A percentile compares a stretch with the other conserved stretches of the same genome.
Evolutionary conservation across 2,329 filamentous ascomycete genomes (phyloP).

Genomic region (Cladosporium sp.): DNA sequence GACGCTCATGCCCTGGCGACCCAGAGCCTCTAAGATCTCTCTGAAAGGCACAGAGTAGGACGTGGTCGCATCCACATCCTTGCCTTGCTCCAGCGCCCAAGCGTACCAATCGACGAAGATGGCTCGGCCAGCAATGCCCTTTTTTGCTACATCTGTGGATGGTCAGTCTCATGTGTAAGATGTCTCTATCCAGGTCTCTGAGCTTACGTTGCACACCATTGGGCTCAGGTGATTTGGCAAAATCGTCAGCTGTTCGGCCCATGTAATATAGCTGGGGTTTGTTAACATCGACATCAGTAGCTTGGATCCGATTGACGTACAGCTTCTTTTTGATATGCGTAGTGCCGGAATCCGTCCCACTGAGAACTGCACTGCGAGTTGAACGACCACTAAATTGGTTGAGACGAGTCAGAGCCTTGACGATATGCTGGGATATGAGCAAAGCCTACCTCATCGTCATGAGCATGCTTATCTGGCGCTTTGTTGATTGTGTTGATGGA

Average conservation of each 20-base stretch:
- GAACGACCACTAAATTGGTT: conserved; percentile 14
- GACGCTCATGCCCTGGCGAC: not conserved
- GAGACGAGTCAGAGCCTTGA: too few relatives aligned
- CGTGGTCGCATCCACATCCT: not conserved
- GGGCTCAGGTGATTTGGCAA: not conserved
- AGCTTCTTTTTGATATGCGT: conserved; percentile 46
- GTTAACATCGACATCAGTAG: not conserved
- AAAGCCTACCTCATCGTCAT: not conserved
- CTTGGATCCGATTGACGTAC: not conserved
- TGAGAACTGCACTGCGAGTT: conserved; percentile 26
- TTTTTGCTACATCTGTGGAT: not conserved
- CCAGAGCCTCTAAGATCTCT: not conserved
- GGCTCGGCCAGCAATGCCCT: not conserved
- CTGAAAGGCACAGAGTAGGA: not conserved
- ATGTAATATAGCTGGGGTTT: conserved; percentile 21
- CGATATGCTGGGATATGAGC: too few relatives aligned
- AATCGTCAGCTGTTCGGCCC: not conserved
- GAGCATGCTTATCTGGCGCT: not conserved
- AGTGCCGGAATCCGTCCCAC: conserved; percentile 53
- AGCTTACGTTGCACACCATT: not conserved
- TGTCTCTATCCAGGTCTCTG: not conserved
- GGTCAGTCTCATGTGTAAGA: not conserved
- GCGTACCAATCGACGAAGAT: not conserved
- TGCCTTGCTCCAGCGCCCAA: not conserved
- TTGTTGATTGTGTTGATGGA: not conserved